These are phyloP conservation scores for Aspergillus japonicus DNA, from an alignment of 2,329 filamentous ascomycete genomes.

Conservation along the genomic window DNA sequence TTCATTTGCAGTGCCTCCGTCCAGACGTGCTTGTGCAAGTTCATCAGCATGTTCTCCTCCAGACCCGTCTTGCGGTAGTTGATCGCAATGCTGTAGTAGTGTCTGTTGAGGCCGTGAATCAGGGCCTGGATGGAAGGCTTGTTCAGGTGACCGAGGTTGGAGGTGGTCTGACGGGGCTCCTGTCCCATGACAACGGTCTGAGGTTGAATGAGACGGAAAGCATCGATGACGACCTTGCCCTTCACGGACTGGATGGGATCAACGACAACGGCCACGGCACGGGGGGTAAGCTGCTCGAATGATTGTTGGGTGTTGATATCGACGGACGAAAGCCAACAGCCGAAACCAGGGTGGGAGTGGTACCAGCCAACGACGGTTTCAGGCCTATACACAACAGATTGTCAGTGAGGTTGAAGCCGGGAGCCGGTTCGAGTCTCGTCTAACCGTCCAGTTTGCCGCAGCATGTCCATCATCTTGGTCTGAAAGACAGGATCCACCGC, in stretches of 20 bases:
- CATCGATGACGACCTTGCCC: conserved; percentile 98
- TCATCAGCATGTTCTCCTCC: conserved; percentile 99
- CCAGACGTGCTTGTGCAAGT: conserved; percentile 99
- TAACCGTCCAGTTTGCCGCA: conserved; percentile 92
- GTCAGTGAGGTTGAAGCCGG: conserved; percentile 10
- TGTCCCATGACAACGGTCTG: conserved; percentile 97
- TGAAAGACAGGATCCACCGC: conserved; percentile 98
- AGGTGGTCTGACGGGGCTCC: conserved; percentile 95
- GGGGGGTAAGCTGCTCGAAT: conserved; percentile 97
- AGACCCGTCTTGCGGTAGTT: conserved; percentile 96
- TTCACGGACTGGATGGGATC: conserved; percentile 99
- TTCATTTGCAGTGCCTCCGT: conserved; percentile 97
- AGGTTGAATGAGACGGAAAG: conserved; percentile 96
- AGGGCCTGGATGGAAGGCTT: conserved; percentile 99
- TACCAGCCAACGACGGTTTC: conserved; percentile 99
- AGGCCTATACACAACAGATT: conserved; percentile 56
- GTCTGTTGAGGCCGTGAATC: conserved; percentile 94
- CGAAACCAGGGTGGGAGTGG: conserved; percentile 97
- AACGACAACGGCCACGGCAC: conserved; percentile 95
- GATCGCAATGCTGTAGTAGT: conserved; percentile 99
- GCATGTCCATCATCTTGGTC: conserved; percentile 99
- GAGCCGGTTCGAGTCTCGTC: conserved; percentile 23
- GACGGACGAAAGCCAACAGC: conserved; percentile 97
- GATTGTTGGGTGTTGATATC: conserved; percentile 99
- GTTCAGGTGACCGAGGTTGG: conserved; percentile 95